Conservation (phyloP, 2,329 filamentous ascomycete species). For the Truncatella angustata region DNA sequence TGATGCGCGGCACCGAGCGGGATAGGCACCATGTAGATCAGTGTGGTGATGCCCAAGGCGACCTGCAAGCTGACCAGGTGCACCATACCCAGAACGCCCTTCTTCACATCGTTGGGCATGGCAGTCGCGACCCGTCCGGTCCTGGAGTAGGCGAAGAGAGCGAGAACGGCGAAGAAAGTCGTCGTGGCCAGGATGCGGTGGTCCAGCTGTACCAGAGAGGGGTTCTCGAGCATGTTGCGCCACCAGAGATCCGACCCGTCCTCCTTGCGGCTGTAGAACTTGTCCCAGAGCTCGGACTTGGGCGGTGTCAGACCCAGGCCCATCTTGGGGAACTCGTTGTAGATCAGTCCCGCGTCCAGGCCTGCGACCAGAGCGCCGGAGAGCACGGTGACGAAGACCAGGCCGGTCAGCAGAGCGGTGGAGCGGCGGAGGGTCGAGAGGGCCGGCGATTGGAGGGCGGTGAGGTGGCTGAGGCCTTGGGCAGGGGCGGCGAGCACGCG, state of each 20-base stretch:
- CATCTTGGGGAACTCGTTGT: slow-evolving; percentile 99
- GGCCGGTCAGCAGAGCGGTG: slow-evolving; percentile 65
- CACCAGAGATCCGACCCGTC: slow-evolving; percentile 87
- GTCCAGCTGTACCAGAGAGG: slow-evolving; percentile 90
- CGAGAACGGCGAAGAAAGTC: slow-evolving; percentile 78
- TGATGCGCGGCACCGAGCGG: slow-evolving; percentile 89
- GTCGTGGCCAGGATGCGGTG: slow-evolving; percentile 90
- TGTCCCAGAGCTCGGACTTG: slow-evolving; percentile 76
- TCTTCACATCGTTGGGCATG: slow-evolving; percentile 63
- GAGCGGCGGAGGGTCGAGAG: slow-evolving; percentile 72
- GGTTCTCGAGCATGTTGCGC: slow-evolving; percentile 98
- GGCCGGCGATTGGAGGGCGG: slow-evolving; percentile 62
- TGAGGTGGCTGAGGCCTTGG: slow-evolving; percentile 58
- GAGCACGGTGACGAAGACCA: slow-evolving; percentile 89
- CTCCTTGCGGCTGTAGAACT: slow-evolving; percentile 77
- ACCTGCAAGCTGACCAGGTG: slow-evolving; percentile 83
- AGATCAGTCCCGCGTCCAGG: slow-evolving; percentile 93
- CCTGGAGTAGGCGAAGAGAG: slow-evolving; percentile 78
- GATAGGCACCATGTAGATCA: slow-evolving; percentile 91
- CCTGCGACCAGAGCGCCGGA: slow-evolving; percentile 93
- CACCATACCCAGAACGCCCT: slow-evolving; percentile 74
- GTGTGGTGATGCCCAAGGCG: slow-evolving; percentile 80
- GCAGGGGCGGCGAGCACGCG: slow-evolving; percentile 67
- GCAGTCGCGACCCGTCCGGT: slow-evolving; percentile 55
- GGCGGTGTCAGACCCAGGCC: slow-evolving; percentile 80